Evolutionary conservation across 108 stramenopile species (phyloP), one percentile per base, ranked within the genome.

Genomic region (Asterionellopsis glacialis): DNA sequence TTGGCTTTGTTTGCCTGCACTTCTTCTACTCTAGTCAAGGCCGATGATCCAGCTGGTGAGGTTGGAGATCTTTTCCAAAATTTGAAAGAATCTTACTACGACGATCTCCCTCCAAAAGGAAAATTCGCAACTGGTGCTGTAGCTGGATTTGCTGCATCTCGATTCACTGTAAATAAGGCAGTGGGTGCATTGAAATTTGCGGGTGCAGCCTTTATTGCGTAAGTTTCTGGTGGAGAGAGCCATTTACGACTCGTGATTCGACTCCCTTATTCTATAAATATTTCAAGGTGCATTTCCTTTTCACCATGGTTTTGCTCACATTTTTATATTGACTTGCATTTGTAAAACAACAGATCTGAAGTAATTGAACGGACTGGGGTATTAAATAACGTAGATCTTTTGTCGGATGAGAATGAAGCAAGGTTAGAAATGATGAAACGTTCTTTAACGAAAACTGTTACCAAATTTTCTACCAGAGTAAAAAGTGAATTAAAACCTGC

Each of bases 171-270:
- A 44, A 65, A 66, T 1, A 71, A 72, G 33, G 77, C 70, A 14
- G 73, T 77, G 16, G 48, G 28, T 33, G 67, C 64, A 9, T 57
- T 76, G 54, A 83, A 83, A 51, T 27, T 78, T 25, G 81, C 74
- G 16, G 81, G 74, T 13, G 77, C 77, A n/a, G 67, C 70, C 43
- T 83, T 75, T 64, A 58, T 83, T 25, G 77, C 76, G 69, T 79
- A 50, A 68, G 76, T 72, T 45, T 28, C 0, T 27, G 50, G 38
- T n/a, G n/a, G n/a, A n/a, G n/a, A n/a, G n/a, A n/a, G n/a, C n/a
- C n/a, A n/a, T n/a, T n/a, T 33, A 5, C 33, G 33, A 33, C 33
- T 7, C 33, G 2, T 33, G 33, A 33, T 7, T 33, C 33, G 5
- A 33, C 7, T 33, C 7, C 33, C 2, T 33, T 33, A 7, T 33